Evolutionary conservation across 2,329 filamentous ascomycete species (phyloP), one percentile per base, ranked within the genome.

Genomic region (Penicillium sp.): DNA sequence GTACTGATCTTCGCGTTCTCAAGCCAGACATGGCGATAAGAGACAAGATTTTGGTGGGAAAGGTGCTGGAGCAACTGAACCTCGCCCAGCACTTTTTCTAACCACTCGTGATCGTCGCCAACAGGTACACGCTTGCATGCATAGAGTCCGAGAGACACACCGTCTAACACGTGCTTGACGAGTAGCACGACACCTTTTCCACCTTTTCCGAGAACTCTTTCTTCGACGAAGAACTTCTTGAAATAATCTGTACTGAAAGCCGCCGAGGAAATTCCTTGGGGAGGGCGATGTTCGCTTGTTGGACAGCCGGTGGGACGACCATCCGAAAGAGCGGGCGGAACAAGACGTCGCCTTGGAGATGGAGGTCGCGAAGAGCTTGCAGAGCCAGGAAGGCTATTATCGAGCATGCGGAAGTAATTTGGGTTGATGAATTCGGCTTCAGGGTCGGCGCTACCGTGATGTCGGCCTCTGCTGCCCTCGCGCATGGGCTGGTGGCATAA

Each of bases 91-190:
- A 97, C 87, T 73, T 96, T 97, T 71, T 96, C 90, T 13, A 99
- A 78, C 95, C 94, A 96, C 56, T 86, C 85, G 65, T 96, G 93
- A 64, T 97, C 90, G 66, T 99, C 88, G 13, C 94, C 89, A 3
- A 99, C 94, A 0, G 94, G 95, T 0, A 99, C 92, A 42, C 95
- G 85, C 74, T 99, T 99, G 79, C 94, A 99, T 12, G 94, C 94
- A 72, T 95, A 99, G 59, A 94, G 83, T 1, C 94, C 94, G 1
- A 99, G 79, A 29, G 86, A 83, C 42, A 95, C 93, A 21, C 90
- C 87, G 70, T 97, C 94, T 52, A 99, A 84, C 60, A 95, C 82
- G 73, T 99, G 94, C 54, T 89, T 85, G 9, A 99, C 94, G n/a
- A 97, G 80, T 43, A 99, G 74, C 1, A 99, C 94, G 3, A 99